Percentiles rank a stretch among this genome's conserved stretches.
Conservation (phyloP, 225 moss, liverwort and hornwort species). For the Marchantia paleacea region DNA sequence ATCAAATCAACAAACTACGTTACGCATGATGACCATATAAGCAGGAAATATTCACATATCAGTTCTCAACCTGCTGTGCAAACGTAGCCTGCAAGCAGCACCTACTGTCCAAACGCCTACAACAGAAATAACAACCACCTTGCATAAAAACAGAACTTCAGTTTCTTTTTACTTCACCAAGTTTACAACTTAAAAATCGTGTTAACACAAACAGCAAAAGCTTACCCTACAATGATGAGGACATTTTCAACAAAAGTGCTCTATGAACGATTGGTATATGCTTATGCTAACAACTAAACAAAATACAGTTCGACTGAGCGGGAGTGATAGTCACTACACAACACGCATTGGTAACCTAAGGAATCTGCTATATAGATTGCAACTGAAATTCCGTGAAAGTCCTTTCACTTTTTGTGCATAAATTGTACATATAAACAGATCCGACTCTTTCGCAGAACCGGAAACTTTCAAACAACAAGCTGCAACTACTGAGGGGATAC, state of each 20-base stretch:
- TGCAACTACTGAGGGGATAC: not conserved
- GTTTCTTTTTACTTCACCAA: too few species aligned
- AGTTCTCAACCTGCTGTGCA: too few species aligned
- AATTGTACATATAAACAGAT: conserved; percentile 15
- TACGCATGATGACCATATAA: too few species aligned
- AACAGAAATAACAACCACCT: too few species aligned
- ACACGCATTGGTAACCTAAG: not conserved
- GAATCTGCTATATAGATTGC: not conserved
- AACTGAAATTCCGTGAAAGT: not conserved
- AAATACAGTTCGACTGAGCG: not conserved
- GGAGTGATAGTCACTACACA: not conserved
- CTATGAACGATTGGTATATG: not conserved
- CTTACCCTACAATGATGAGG: too few species aligned
- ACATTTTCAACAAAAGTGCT: not conserved
- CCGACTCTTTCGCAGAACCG: not conserved
- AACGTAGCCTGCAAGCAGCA: too few species aligned
- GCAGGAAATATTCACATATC: too few species aligned
- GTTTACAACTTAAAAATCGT: too few species aligned
- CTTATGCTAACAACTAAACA: not conserved
- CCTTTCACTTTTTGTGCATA: not conserved
- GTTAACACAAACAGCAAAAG: too few species aligned
- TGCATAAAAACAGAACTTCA: too few species aligned
- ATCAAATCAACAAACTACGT: too few species aligned
- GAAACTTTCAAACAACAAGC: not conserved
- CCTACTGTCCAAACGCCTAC: too few species aligned